Conservation (phyloP, 2,329 filamentous ascomycete species). For the Colletotrichum kahawae region DNA sequence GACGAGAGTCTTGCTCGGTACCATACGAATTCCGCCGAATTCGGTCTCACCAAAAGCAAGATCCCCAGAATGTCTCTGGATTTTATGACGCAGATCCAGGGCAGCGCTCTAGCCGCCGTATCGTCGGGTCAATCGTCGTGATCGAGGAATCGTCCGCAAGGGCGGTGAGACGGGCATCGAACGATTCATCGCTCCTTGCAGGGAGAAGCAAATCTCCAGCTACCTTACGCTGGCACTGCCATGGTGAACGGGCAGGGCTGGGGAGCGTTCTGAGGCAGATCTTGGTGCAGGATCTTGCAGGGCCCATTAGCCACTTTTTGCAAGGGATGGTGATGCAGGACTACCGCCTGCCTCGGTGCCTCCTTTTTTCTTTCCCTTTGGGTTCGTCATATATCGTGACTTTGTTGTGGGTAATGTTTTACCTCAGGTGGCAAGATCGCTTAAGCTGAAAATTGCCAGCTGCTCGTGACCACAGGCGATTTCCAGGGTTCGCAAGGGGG, state of each 20-base stretch:
- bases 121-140: not conserved
- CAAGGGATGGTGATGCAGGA: not conserved
- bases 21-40: not conserved
- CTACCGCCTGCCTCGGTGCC: not conserved
- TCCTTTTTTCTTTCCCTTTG: not conserved
- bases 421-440: not conserved
- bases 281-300: constrained; percentile 18
- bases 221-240: not conserved
- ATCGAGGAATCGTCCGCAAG: not conserved
- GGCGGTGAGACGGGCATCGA: not conserved
- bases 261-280: not conserved
- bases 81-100: not conserved
- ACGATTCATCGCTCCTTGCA: not conserved
- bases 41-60: not conserved
- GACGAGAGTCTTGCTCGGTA: not conserved
- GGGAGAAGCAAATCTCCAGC: not conserved
- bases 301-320: not conserved
- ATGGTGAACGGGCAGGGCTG: not conserved
- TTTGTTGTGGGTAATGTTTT: not conserved
- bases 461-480: not conserved
- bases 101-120: not conserved
- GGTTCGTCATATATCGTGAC: not conserved
- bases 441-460: not conserved
- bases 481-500: not conserved
- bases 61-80: not conserved